Base-by-base conservation (phyloP, 1,284 basidiomycete genomes). In the Cutaneotrichosporon cutaneum region DNA sequence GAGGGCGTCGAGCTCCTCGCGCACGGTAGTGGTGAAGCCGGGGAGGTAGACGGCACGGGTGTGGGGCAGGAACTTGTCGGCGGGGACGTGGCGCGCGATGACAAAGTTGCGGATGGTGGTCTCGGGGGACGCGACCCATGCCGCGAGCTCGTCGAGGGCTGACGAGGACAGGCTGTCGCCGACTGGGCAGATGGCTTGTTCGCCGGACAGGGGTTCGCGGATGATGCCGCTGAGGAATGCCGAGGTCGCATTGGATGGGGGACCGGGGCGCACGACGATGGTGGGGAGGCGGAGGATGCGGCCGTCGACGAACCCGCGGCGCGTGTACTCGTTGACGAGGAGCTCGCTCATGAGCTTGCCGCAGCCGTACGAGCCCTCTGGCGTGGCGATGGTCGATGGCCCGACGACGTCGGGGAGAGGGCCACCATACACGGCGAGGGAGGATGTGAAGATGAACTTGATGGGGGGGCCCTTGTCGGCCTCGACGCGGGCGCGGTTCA, bases 341-440 rank as follows among this genome's bases (percentile, higher is more conserved):
- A 86, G 76, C 74, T 87, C 86, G n/a, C 82, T 81, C 18, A 82
- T 78, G 60, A 86, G 82, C 71, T 87, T 86, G 26, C 80, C 84
- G 72, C 82, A 82, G n/a, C 86, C 85, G 68, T 86, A 86, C 4
- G 85, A 81, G 47, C 85, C 81, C 68, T 86, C 82, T 14, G 85
- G 85, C 0, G 83, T 84, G 9, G 85, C 81, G 58, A 84, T 82
- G 3, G 85, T 86, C 18, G 80, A 75, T 10, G 82, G 80, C 4
- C 77, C 79, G 22, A 86, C 79, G 27, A 84, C 73, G 16, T 83
- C 76, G 10, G 85, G 85, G n/a, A 86, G 75, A 62, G 84, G 83
- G 4, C 86, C 85, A 61, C 86, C 86, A 69, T 86, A 87, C 1
- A 87, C 85, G 30, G 86, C 86, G n/a, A 86, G 78, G 4, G 84